Evolutionary conservation across 768 basidiomycete species (phyloP).

Genomic region (Leccinellum luteum): DNA sequence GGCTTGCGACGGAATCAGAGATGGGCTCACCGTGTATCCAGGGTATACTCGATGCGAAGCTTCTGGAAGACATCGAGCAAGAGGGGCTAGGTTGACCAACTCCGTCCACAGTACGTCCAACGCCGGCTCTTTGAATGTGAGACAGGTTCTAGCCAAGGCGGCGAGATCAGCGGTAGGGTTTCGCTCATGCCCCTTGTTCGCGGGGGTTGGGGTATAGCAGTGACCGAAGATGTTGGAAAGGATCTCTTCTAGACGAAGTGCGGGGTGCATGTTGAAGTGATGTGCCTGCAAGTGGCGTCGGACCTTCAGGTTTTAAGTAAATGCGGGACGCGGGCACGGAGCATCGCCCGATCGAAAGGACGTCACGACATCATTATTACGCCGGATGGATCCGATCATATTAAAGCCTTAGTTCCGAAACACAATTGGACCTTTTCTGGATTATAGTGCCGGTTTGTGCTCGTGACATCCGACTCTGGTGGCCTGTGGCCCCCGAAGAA

Average conservation of each 20-base stretch:
- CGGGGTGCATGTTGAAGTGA: constrained; percentile 3
- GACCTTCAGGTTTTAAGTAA: background rate
- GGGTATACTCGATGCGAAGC: background rate
- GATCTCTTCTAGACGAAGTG: constrained; percentile 9
- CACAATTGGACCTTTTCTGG: no score
- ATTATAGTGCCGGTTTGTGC: no score
- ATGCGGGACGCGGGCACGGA: background rate
- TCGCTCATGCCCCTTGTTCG: background rate
- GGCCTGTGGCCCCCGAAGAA: no score
- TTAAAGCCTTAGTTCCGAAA: no score
- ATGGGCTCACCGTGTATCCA: background rate
- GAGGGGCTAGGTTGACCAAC: constrained; percentile 9
- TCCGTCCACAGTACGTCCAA: constrained; percentile 18
- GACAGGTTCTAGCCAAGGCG: constrained; percentile 15
- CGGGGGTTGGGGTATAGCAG: constrained; percentile 1
- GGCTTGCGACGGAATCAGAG: background rate
- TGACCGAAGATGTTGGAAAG: constrained; percentile 11
- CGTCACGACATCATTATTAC: background rate
- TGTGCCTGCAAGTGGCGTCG: background rate
- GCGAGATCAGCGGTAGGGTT: constrained; percentile 8
- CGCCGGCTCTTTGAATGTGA: constrained; percentile 18
- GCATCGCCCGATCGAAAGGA: background rate
- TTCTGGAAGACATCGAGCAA: constrained; percentile 11
- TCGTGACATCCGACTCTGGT: no score
- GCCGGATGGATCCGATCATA: background rate